Evolutionary conservation across 768 basidiomycete species (phyloP), one percentile per base, ranked within the genome.

Genomic region (Agaricus subrufescens): DNA sequence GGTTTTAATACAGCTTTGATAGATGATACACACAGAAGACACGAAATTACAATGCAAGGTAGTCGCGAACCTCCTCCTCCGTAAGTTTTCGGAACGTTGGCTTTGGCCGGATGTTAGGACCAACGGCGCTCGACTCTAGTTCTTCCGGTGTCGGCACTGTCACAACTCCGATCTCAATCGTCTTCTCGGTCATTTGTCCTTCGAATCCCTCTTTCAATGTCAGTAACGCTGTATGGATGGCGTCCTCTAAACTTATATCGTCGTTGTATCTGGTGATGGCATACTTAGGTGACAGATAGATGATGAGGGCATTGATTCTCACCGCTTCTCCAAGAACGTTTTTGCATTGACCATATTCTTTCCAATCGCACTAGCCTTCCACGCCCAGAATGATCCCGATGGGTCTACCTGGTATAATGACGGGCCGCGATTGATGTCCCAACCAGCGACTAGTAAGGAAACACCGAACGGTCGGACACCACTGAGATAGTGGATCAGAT

Each of bases 341-440:
- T 99, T 99, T 37, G 95, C 97, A 65, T 99, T 99, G 46, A 94
- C 86, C 94, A 98, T 98, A 73, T 98, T 98, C 77, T 99, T 99
- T 40, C 97, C 97, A 64, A 98, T 99, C 10, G 97, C 97, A 68
- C 94, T 96, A 7, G 97, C 97, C 70, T 99, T 99, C 97, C 97
- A 99, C 30, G 97, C 96, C 97, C 97, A 99, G 75, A 92, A 99
- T 31, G 93, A 94, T 53, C 97, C 97, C 38, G 94, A 97, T 40
- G 97, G 97, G 75, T 99, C 97, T 43, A 99, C 95, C 71, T 99
- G 97, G 74, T 97, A 98, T 62, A 99, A 79, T n/a, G 86, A 89
- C 60, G 94, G 93, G 25, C 97, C 97, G n/a, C 93, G 87, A 68
- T 88, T 87, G 64, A 79, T 78, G 69, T 99, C 97, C 89, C 91